Base-by-base conservation (phyloP, 2,329 filamentous ascomycete genomes). In the Paecilomyces niveus region DNA sequence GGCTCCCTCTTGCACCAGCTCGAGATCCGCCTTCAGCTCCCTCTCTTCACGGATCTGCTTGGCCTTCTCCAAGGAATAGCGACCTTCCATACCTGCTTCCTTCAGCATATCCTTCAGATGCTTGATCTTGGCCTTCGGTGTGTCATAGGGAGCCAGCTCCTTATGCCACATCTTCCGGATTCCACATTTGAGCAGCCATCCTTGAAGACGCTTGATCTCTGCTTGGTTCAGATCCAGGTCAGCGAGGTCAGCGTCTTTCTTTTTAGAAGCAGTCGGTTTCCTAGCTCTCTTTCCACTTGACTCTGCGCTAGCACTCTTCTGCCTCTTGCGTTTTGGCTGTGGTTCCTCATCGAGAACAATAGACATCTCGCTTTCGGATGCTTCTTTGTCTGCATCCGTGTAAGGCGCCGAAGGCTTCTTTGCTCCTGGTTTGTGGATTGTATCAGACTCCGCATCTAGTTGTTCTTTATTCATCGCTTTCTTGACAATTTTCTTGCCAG, bases 141-240 rank as follows among this genome's bases (percentile, higher is more conserved):
- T 89, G 57, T 87, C 83, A 67, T 84, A 92, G 57, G 85, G 80
- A 71, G 90, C 90, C 29, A 99, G 81, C 74, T 97, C 91, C 62
- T 88, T 86, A 54, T 83, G 84, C 93, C 94, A 99, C 61, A 97
- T 84, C 71, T 97, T 97, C 56, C 91, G 88, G 57, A 97, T 85
- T 31, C 93, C 93, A 68, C 93, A 99, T 74, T 97, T 96, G 53
- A 88, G 77, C 6, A 99, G 83, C 74, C 93, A 91, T 8, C 86
- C 84, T 75, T 97, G 93, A 3, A 97, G 80, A 54, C 87, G 89
- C 74, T 96, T 97, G 70, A 97, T 89, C 71, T 96, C 89, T 3
- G 84, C 86, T 59, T 90, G 85, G 60, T 92, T 83, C 0, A 88
- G 84, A 18, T 86, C 79, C 1, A 77, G 64, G 8, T 79, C 68